Conservation (phyloP, 495 filamentous ascomycete genomes). For the Hyaloscypha hepaticicola region DNA sequence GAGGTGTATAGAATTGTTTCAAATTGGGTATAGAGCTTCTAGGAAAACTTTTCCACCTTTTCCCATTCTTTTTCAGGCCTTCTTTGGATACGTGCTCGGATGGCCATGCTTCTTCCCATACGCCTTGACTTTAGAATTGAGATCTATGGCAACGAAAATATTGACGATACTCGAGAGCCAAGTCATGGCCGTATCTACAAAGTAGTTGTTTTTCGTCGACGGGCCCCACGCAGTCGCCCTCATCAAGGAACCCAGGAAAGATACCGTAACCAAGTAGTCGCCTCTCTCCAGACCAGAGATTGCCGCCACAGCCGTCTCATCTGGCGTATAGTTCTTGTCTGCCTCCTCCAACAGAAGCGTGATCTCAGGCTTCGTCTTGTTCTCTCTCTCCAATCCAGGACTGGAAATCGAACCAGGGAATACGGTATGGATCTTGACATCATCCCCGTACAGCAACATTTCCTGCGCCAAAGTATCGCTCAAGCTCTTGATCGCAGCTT, state of each 20-base stretch:
- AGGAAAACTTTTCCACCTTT: neutral
- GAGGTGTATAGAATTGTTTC: neutral
- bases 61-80: neutral
- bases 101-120: conserved; percentile 60
- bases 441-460: conserved; percentile 71
- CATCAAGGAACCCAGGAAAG: conserved; percentile 67
- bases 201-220: conserved; percentile 54
- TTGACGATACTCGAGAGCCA: conserved; percentile 58
- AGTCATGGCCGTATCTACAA: conserved; percentile 60
- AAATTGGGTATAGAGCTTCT: neutral
- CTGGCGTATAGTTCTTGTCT: conserved; percentile 75
- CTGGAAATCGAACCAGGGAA: conserved; percentile 81
- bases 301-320: conserved; percentile 69
- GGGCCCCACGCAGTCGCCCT: conserved; percentile 58
- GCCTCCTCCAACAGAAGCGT: conserved; percentile 79
- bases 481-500: conserved; percentile 80
- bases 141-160: conserved; percentile 56
- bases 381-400: conserved; percentile 76
- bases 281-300: conserved; percentile 77
- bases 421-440: conserved; percentile 78
- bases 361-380: conserved; percentile 74
- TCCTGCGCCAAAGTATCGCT: conserved; percentile 83
- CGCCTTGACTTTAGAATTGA: conserved; percentile 58
- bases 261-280: conserved; percentile 72
- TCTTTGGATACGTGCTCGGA: conserved; percentile 39